Conservation (phyloP, 2,329 filamentous ascomycete species). For the Colletotrichum aenigma region DNA sequence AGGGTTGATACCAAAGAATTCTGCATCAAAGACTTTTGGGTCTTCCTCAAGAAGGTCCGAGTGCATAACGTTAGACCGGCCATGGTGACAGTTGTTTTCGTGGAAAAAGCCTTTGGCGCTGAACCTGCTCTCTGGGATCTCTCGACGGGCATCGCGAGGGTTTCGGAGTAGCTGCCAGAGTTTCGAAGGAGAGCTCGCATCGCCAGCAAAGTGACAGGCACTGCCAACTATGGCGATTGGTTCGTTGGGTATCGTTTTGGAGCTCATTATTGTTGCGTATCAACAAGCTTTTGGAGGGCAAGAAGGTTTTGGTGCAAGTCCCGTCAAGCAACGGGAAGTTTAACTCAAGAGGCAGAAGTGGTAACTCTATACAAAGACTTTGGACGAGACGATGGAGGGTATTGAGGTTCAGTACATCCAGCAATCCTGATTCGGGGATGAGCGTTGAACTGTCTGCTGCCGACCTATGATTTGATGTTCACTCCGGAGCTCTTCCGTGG, state of each 20-base stretch:
- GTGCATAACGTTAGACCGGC: conserved; percentile 23
- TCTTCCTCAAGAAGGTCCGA: conserved; percentile 26
- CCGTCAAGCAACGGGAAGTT: neutral
- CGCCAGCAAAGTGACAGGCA: conserved; percentile 1
- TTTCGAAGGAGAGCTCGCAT: neutral
- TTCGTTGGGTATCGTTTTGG: conserved; percentile 11
- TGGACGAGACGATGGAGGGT: neutral
- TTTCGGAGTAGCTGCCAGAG: conserved; percentile 4
- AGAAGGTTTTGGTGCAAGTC: neutral
- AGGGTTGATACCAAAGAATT: conserved; percentile 31
- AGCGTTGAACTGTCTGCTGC: neutral
- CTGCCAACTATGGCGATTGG: conserved; percentile 14
- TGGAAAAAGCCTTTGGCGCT: neutral
- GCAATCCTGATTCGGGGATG: neutral
- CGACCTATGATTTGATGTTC: neutral
- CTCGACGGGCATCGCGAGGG: neutral
- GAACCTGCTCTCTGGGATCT: neutral
- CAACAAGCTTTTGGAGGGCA: neutral
- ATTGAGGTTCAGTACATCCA: neutral
- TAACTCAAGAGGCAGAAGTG: neutral
- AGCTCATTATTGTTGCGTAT: neutral
- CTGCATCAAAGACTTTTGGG: conserved; percentile 24
- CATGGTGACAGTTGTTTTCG: conserved; percentile 21
- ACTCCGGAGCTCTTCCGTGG: neutral
- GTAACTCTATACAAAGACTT: neutral